Conservation (phyloP, 1,139 yeast genomes). For the Kodamaea alishanica region DNA sequence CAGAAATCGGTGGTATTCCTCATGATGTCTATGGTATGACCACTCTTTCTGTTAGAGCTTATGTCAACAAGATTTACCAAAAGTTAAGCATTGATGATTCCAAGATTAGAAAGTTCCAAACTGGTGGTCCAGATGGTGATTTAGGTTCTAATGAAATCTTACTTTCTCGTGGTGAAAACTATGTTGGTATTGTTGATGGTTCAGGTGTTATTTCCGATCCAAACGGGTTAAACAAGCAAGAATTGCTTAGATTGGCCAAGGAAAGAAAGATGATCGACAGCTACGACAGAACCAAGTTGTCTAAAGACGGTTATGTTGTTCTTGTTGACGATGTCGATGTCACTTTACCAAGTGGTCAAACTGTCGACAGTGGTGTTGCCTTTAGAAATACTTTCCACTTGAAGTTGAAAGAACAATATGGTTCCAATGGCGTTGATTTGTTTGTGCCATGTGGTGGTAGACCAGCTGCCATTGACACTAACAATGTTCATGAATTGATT, state of each 20-base stretch:
- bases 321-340: slow-evolving; percentile 84
- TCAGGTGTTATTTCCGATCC: slow-evolving; percentile 95
- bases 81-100: slow-evolving; percentile 61
- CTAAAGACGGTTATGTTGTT: slow-evolving; percentile 74
- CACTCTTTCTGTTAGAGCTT: slow-evolving; percentile 88
- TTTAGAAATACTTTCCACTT: slow-evolving; percentile 92
- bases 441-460: slow-evolving; percentile 99
- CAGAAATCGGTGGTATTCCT: slow-evolving; percentile 92
- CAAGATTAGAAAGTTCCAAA: slow-evolving; percentile 74
- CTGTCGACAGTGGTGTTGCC: slow-evolving; percentile 80
- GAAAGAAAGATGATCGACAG: slow-evolving; percentile 71
- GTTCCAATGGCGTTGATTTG: slow-evolving; percentile 60
- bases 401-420: slow-evolving; percentile 61
- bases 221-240: slow-evolving; percentile 76
- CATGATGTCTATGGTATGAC: slow-evolving; percentile 99
- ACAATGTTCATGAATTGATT: slow-evolving; percentile 70
- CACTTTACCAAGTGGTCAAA: slow-evolving; percentile 69
- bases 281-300: slow-evolving; percentile 64
- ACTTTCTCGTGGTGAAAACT: slow-evolving; percentile 74
- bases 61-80: slow-evolving; percentile 83
- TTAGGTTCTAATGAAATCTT: slow-evolving; percentile 93
- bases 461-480: slow-evolving; percentile 91
- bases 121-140: slow-evolving; percentile 99
- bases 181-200: slow-evolving; percentile 91
- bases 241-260: slow-evolving; percentile 74